Base-by-base conservation (phyloP, 2,329 filamentous ascomycete genomes). In the Lecanicillium sp. region DNA sequence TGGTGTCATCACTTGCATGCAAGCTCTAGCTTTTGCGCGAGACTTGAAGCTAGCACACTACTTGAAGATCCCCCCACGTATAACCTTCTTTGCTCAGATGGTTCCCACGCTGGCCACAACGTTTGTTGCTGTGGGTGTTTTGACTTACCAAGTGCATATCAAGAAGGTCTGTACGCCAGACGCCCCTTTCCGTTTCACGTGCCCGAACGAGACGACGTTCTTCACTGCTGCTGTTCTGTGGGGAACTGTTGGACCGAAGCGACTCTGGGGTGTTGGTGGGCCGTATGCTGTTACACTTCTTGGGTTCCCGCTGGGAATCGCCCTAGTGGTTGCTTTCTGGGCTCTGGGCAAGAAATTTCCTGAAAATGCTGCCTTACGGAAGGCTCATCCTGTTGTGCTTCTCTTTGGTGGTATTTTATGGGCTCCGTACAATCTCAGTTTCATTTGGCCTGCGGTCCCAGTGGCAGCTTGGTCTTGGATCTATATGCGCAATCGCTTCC, bases 11-110 rank as follows among this genome's bases (percentile, higher is more conserved):
- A 50, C 53, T 3, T 45, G 43, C 11, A 43, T 46, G 3, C 52
- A 56, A 18, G 51, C 51, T 4, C 45, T 56, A 7, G 42, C 46
- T 18, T 58, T 57, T 41, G 51, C 33, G 41, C 59, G 63, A 43
- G 69, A 73, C 44, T 58, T 71, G 59, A 73, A 73, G 49, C 52
- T 73, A 15, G 69, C 60, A 2, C 68, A 70, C 41, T 71, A 72
- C 49, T 52, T 71, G 35, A 71, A 73, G 46, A 65, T 73, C 28
- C 63, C 68, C 0, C 65, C 64, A 0, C 58, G 62, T 4, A 65
- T 63, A 6, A 56, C 67, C 3, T 73, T 73, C 49, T 59, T 61
- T 16, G 65, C 63, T 9, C 70, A 74, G 48, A 63, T 64, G 4
- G 58, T 58, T 25, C 65, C 65, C 22, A 67, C 66, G 25, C 48